Base-by-base conservation (phyloP, 257 asterid genomes). In the Rubia yunnanensis region DNA sequence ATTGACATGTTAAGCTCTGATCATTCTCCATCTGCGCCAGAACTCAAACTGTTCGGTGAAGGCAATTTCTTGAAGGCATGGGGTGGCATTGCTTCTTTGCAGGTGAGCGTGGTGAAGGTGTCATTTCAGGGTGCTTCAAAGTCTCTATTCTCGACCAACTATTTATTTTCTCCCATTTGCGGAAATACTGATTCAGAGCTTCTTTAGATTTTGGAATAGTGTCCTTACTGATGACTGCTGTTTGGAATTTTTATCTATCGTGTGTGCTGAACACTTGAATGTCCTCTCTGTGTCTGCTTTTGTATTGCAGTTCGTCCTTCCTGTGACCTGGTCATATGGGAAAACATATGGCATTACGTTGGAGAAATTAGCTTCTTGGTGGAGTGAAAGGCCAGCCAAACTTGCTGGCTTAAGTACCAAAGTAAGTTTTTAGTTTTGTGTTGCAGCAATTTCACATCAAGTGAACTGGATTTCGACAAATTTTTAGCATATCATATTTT, bases 21-120 rank as follows among this genome's bases (percentile, higher is more conserved):
- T 64, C 99, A 92, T 79, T 89, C 97, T 18, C 99, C 99, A 10
- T 68, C 97, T 5, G 87, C 38, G 65, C 97, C 99, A 23, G 90
- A 88, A 70, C 96, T 94, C 60, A 94, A 92, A 72, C 92, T 87
- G 60, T 79, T 88, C 17, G 62, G 73, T 10, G 94, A 86, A 71
- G 97, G 99, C 2, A 79, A 94, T 76, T 94, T 94, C 81, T 85
- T 89, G 34, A 84, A 70, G 78, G 99, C 99, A 53, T 94, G 99
- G 99, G 99, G 99, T 32, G 99, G 99, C 76, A 83, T 94, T 65
- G 88, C 99, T 35, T 87, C 96, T 48, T 77, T 92, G 84, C 98
- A 91, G 96, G 98, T 91, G 54, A 49, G 58, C n/a, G 34, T 52
- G 49, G 26, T 23, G 59, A 30, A 23, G 36, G n/a, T 44, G 28